phyloP scores from a whole-genome alignment of 1,284 basidiomycete genomes.

The Moesziomyces sp. region DNA sequence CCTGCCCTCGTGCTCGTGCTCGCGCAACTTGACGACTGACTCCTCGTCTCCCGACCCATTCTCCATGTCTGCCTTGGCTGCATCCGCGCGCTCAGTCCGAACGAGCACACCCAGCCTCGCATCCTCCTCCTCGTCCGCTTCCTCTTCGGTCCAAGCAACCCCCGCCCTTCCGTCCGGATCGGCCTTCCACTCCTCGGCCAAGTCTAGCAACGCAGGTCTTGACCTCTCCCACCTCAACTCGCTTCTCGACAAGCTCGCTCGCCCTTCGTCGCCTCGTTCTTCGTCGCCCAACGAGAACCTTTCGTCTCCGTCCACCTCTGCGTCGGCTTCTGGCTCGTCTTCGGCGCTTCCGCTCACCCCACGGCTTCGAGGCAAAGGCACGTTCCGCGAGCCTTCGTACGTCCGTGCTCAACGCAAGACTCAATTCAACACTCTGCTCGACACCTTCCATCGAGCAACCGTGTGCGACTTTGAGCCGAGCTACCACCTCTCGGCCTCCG shows the following conservation, averaged over 20 bases:
- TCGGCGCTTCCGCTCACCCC: slow-evolving; percentile 34
- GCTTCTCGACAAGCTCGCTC: slow-evolving; percentile 42
- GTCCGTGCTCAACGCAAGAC: slow-evolving; percentile 39
- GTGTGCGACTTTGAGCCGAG: slow-evolving; percentile 47
- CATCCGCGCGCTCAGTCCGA: slow-evolving; percentile 14
- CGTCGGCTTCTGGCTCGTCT: slow-evolving; percentile 17
- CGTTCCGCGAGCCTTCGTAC: slow-evolving; percentile 33
- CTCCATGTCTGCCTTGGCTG: slow-evolving; percentile 1
- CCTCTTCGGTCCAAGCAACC: slow-evolving; percentile 16
- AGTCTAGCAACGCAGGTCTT: slow-evolving; percentile 20
- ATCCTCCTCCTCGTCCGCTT: slow-evolving; percentile 15
- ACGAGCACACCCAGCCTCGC: slow-evolving; percentile 26
- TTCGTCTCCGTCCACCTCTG: slow-evolving; percentile 11
- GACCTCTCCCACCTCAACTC: slow-evolving; percentile 45
- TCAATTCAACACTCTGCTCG: slow-evolving; percentile 48
- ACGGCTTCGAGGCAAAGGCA: slow-evolving; percentile 40
- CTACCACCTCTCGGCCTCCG: slow-evolving; percentile 44
- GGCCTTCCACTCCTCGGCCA: slow-evolving; percentile 20
- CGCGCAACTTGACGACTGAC: slow-evolving; percentile 25
- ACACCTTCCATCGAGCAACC: slow-evolving; percentile 53
- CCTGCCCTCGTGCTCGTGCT: slow-evolving; percentile 25
- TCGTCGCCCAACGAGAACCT: slow-evolving; percentile 13
- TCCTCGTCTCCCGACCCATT: not conserved
- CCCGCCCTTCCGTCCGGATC: slow-evolving; percentile 12
- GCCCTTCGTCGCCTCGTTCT: slow-evolving; percentile 22